Conservation (phyloP, 108 stramenopile species). For the Nitzschia palea region DNA sequence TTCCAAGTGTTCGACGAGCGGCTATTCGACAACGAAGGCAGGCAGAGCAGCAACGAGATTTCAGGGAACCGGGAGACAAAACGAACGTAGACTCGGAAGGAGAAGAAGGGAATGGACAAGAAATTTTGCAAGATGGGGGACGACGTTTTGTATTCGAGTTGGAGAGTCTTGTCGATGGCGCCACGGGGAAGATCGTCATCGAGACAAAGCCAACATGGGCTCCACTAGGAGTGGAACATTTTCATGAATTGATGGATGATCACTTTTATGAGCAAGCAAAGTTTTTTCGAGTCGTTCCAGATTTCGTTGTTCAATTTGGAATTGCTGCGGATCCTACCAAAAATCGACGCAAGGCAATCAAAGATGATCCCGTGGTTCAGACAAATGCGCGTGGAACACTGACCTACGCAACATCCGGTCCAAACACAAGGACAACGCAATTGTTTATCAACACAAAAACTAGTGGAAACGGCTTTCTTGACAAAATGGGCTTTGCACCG, state of each 20-base stretch:
- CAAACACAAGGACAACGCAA: constrained; percentile 84
- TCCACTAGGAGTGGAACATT: constrained; percentile 74
- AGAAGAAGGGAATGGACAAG: not conserved
- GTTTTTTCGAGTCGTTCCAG: constrained; percentile 69
- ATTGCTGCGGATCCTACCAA: constrained; percentile 61
- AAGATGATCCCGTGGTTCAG: constrained; percentile 82
- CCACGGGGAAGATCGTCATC: constrained; percentile 52
- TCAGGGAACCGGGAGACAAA: not conserved
- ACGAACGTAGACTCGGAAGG: not conserved
- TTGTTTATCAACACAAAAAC: constrained; percentile 81
- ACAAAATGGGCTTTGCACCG: constrained; percentile 84
- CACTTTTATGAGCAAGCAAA: constrained; percentile 70
- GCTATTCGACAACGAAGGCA: constrained; percentile 33
- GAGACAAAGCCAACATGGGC: constrained; percentile 65
- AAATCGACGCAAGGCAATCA: constrained; percentile 39
- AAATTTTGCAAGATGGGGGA: not conserved
- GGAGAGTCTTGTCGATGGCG: constrained; percentile 24
- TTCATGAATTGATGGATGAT: constrained; percentile 55
- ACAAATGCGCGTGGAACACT: constrained; percentile 80
- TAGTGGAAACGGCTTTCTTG: constrained; percentile 71
- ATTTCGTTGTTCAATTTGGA: constrained; percentile 90
- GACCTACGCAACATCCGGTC: constrained; percentile 82
- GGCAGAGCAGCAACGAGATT: constrained; percentile 4
- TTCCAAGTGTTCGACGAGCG: constrained; percentile 29
- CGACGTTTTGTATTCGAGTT: constrained; percentile 26